phyloP scores from a whole-genome alignment of 257 asterid genomes.

The Euphrasia confusa region DNA sequence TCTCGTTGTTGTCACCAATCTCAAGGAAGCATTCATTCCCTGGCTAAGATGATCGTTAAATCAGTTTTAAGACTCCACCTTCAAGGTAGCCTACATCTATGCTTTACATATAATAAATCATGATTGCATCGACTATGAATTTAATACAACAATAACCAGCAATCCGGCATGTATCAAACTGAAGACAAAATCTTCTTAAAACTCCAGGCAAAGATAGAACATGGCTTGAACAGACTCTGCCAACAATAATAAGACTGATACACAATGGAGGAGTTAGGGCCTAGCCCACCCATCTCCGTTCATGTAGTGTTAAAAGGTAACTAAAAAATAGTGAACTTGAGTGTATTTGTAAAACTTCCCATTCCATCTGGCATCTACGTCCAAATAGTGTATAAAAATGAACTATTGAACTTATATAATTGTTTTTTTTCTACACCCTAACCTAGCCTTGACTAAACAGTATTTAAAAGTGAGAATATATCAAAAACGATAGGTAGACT shows the following conservation, averaged over 20 bases:
- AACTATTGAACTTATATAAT: no score
- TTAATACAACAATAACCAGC: conserved; percentile 1
- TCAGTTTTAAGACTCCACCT: conserved; percentile 9
- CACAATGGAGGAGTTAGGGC: not conserved
- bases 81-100: conserved; percentile 16
- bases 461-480: no score
- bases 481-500: no score
- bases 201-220: conserved; percentile 8
- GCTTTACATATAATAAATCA: conserved; percentile 12
- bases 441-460: no score
- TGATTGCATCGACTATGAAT: not conserved
- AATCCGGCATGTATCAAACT: not conserved
- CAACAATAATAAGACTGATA: conserved; percentile 3
- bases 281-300: no score
- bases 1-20: conserved; percentile 89
- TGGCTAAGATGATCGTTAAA: conserved; percentile 47
- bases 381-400: no score
- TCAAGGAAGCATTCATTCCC: conserved; percentile 86
- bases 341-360: no score
- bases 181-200: not conserved
- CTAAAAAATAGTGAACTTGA: no score
- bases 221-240: conserved; percentile 6
- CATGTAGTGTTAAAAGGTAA: no score
- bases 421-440: no score
- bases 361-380: no score